A percentile compares a stretch with the other conserved stretches of the same genome.
These are phyloP conservation scores for Apiotrichum brassicae DNA, from an alignment of 1,284 basidiomycete species.

Conservation along the genomic window DNA sequence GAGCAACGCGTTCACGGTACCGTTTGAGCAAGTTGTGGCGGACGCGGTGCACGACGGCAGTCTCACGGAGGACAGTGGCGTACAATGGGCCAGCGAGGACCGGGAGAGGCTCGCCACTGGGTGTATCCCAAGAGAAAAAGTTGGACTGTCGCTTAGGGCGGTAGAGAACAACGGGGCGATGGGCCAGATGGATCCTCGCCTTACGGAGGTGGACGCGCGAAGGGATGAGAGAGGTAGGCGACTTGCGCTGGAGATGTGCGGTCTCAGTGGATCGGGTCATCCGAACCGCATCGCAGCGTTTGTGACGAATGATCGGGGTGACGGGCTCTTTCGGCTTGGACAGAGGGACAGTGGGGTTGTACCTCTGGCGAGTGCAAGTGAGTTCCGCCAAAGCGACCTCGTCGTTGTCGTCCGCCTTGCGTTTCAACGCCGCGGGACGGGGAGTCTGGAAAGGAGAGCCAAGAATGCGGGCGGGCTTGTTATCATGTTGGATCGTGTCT, in stretches of 20 bases:
- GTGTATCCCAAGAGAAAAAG: neutral
- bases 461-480: too few relatives aligned
- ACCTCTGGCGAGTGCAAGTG: neutral
- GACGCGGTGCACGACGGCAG: neutral
- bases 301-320: neutral
- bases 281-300: neutral
- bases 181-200: neutral
- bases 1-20: neutral
- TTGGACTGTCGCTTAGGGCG: neutral
- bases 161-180: neutral
- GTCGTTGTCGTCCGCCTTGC: neutral
- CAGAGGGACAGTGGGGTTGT: neutral
- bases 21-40: neutral
- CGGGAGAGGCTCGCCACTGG: neutral
- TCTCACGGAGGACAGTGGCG: neutral
- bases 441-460: too few relatives aligned
- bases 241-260: neutral
- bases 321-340: neutral
- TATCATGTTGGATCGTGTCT: too few relatives aligned
- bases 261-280: neutral
- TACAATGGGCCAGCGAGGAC: neutral
- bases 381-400: neutral
- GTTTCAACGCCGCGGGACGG: neutral
- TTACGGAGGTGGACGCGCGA: neutral
- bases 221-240: neutral